These are phyloP conservation scores for Ulota crispa DNA, from an alignment of 225 moss, liverwort and hornwort species.

Conservation along the genomic window DNA sequence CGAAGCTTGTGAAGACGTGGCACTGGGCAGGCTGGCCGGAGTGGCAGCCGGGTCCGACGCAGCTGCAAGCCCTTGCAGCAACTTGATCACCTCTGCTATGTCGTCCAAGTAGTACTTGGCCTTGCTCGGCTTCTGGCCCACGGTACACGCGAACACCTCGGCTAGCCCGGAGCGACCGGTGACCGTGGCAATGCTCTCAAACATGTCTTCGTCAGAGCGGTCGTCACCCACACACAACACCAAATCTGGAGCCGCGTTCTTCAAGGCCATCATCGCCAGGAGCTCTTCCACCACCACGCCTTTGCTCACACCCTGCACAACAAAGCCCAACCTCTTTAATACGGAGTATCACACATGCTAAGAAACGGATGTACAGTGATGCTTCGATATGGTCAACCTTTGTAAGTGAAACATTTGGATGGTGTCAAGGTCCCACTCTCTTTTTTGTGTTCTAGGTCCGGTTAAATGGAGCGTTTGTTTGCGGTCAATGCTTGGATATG, in stretches of 20 bases:
- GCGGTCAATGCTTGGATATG: no score
- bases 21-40: slow-evolving; percentile 42
- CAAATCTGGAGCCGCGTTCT: slow-evolving; percentile 70
- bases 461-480: no score
- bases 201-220: slow-evolving; percentile 71
- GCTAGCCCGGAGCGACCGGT: slow-evolving; percentile 59
- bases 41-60: slow-evolving; percentile 53
- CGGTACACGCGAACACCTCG: slow-evolving; percentile 65
- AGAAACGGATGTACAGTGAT: background rate
- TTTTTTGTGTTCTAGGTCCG: no score
- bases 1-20: slow-evolving; percentile 49
- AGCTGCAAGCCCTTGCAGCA: slow-evolving; percentile 65
- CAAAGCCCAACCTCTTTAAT: background rate
- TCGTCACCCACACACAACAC: slow-evolving; percentile 71
- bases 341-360: background rate
- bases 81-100: slow-evolving; percentile 62
- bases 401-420: no score
- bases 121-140: slow-evolving; percentile 70
- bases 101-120: slow-evolving; percentile 71
- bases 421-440: no score
- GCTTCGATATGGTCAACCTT: no score
- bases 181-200: slow-evolving; percentile 58
- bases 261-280: slow-evolving; percentile 71
- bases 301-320: slow-evolving; percentile 88
- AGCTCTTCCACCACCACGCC: slow-evolving; percentile 84